Evolutionary conservation across 768 basidiomycete species (phyloP).

Genomic region (Suillus placidus): DNA sequence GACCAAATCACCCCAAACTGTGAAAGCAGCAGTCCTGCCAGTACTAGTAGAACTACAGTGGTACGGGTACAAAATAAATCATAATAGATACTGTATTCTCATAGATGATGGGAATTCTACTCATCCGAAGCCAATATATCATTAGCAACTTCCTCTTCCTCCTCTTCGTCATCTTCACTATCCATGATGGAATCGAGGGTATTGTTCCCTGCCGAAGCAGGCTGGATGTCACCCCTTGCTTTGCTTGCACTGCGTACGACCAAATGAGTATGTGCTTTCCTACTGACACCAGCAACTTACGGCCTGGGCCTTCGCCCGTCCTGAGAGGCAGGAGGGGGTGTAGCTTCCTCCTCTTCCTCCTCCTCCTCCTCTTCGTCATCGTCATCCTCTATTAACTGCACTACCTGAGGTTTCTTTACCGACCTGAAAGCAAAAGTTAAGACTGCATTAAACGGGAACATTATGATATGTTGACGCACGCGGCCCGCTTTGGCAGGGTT

Average conservation of each 20-base stretch:
- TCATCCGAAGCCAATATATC: slow-evolving; percentile 43
- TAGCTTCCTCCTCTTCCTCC: slow-evolving; percentile 40
- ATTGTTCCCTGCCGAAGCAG: slow-evolving; percentile 18
- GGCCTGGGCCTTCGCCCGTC: not conserved
- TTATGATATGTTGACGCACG: slow-evolving; percentile 43
- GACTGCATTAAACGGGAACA: not conserved
- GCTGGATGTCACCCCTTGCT: slow-evolving; percentile 18
- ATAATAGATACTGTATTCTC: slow-evolving; percentile 6
- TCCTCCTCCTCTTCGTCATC: slow-evolving; percentile 46
- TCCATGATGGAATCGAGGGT: slow-evolving; percentile 57
- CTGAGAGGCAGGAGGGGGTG: slow-evolving; percentile 34
- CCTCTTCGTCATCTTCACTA: slow-evolving; percentile 51
- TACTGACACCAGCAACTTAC: slow-evolving; percentile 12
- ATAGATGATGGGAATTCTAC: not conserved
- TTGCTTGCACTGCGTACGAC: slow-evolving; percentile 18
- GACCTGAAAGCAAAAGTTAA: slow-evolving; percentile 32
- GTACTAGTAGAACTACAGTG: not conserved
- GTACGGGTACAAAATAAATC: not conserved
- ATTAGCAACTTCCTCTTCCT: slow-evolving; percentile 44
- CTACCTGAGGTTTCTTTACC: slow-evolving; percentile 38
- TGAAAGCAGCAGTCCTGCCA: not conserved
- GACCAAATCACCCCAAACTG: too few relatives aligned
- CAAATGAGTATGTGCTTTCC: slow-evolving; percentile 7
- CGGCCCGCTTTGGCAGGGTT: slow-evolving; percentile 57
- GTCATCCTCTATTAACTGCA: slow-evolving; percentile 25